phyloP scores from a whole-genome alignment of 1,284 basidiomycete species.

The Heliocybe sulcata region DNA sequence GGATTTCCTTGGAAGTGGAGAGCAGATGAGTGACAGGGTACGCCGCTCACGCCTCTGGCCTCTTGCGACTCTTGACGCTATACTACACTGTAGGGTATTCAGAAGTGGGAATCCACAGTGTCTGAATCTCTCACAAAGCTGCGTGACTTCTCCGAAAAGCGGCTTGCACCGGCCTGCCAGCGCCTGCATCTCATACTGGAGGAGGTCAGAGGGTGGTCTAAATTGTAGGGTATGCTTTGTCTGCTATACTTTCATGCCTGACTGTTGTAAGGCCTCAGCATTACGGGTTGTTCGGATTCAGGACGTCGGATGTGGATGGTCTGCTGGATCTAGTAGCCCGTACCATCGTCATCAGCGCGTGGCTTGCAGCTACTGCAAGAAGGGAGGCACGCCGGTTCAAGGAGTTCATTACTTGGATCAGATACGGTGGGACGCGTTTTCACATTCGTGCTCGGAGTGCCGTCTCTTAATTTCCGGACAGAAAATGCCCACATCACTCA shows the following conservation, averaged over 20 bases:
- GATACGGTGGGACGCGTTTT: slow-evolving; percentile 46
- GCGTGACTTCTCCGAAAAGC: slow-evolving; percentile 65
- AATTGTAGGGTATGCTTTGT: slow-evolving; percentile 42
- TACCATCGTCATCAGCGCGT: slow-evolving; percentile 55
- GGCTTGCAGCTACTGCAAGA: slow-evolving; percentile 60
- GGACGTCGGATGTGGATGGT: slow-evolving; percentile 36
- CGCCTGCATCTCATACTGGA: slow-evolving; percentile 66
- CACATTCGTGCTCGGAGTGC: background rate
- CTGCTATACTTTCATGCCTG: slow-evolving; percentile 1
- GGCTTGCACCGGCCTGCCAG: slow-evolving; percentile 66
- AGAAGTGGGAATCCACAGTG: slow-evolving; percentile 74
- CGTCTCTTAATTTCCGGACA: background rate
- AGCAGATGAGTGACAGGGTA: slow-evolving; percentile 77
- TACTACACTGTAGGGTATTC: slow-evolving; percentile 44
- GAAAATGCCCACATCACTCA: slow-evolving; percentile 17
- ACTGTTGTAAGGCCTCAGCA: slow-evolving; percentile 11
- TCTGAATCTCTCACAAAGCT: slow-evolving; percentile 62
- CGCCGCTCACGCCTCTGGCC: slow-evolving; percentile 11
- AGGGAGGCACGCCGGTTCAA: slow-evolving; percentile 63
- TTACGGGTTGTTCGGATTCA: slow-evolving; percentile 42
- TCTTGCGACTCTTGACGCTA: slow-evolving; percentile 4
- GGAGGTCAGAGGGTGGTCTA: slow-evolving; percentile 70
- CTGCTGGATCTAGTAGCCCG: slow-evolving; percentile 46
- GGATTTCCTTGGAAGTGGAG: slow-evolving; percentile 70
- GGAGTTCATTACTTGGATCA: slow-evolving; percentile 74